These are phyloP conservation scores for Aspergillus persii DNA, from an alignment of 2,329 filamentous ascomycete species.

Conservation along the genomic window DNA sequence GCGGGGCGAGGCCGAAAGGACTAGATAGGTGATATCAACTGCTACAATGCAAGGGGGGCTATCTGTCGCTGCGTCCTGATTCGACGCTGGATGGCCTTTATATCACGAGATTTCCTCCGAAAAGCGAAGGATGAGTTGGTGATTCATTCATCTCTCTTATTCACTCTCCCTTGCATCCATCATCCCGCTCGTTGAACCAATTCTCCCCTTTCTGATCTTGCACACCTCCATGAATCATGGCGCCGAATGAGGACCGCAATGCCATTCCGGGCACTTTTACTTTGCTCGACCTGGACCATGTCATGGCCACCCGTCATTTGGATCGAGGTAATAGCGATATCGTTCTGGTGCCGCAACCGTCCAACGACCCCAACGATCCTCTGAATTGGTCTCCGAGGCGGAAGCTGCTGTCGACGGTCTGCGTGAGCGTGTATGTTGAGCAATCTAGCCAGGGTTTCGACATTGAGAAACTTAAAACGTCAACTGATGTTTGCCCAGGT, in stretches of 20 bases:
- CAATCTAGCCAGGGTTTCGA: neutral
- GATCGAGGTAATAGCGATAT: slow-evolving; percentile 35
- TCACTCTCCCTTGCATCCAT: neutral
- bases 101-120: neutral
- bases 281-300: slow-evolving; percentile 42
- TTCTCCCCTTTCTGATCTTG: neutral
- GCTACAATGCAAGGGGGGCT: neutral
- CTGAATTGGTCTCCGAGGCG: slow-evolving; percentile 47
- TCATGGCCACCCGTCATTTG: slow-evolving; percentile 31
- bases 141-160: neutral
- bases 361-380: slow-evolving; percentile 47
- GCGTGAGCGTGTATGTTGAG: slow-evolving; percentile 39
- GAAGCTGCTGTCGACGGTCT: slow-evolving; percentile 43
- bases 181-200: neutral
- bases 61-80: neutral
- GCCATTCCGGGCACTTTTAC: slow-evolving; percentile 45
- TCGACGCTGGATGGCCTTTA: neutral
- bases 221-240: slow-evolving; percentile 18
- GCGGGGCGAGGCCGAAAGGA: neutral
- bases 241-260: slow-evolving; percentile 25
- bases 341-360: slow-evolving; percentile 44
- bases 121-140: too few relatives aligned
- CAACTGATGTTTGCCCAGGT: slow-evolving; percentile 26
- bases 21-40: neutral
- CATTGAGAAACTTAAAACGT: neutral